Evolutionary conservation across 805 yeast species (phyloP), one percentile per base, ranked within the genome.

Genomic region (Cephaloascus fragrans): DNA sequence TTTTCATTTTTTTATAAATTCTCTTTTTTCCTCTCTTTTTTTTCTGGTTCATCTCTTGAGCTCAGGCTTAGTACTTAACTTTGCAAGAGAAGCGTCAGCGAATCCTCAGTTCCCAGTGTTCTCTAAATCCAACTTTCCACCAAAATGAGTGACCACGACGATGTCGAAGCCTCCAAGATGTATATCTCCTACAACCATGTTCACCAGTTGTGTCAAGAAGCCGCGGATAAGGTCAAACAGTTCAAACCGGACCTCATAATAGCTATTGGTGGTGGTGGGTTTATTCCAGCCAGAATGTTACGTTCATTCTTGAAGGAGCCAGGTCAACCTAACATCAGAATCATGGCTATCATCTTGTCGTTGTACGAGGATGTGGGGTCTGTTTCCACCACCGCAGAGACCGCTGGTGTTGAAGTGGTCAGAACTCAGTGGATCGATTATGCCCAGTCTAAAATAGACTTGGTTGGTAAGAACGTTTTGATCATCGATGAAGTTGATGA

Each of bases 261-360:
- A 45, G 97, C 97, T 49, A 87, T 90, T 53, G 98, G 95, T 54
- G 96, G 96, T 51, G 96, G 98, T 57, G 98, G 97, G 2, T 86
- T 90, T 61, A 93, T 90, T 42, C 98, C 97, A 19, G 97, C 98
- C 6, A 78, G 98, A 59, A 93, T 93, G 63, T 72, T 90, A 57
- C 78, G 98, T 60, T 80, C 97, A 2, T 93, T 90, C 62, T 69
- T 90, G 49, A 90, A 89, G 61, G 83, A 81, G 48, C 85, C 83
- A 23, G 95, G 95, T 43, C 68, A 80, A 43, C 90, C 94, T 50
- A 90, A 89, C 52, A 81, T 88, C 44, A 81, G 95, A 52, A 87
- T 90, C 53, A 90, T 89, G 78, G 97, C 98, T 36, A 86, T 90
- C 49, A 94, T 93, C 26, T 71, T 90, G 48, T 87, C 97, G 1